Evolutionary conservation across 2,329 filamentous ascomycete species (phyloP).

Genomic region (Verticillium albo-atrum): DNA sequence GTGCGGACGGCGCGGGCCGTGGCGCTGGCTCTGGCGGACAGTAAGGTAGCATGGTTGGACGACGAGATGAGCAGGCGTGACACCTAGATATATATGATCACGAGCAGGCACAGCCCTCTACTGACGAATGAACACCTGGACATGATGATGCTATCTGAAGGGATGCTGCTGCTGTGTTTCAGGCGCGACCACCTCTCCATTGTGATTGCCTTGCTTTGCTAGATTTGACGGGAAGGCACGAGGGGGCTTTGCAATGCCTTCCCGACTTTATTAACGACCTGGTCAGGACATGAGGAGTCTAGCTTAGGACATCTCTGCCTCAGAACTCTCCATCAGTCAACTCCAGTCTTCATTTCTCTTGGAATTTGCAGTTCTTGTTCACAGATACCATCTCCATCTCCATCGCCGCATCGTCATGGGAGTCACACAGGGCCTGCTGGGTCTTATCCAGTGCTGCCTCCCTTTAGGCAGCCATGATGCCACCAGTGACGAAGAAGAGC

Average conservation of each 20-base stretch:
- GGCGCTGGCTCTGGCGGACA: conserved; percentile 14
- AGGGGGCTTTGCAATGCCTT: too few relatives aligned
- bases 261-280: too few relatives aligned
- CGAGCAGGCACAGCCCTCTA: background rate
- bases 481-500: background rate
- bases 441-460: background rate
- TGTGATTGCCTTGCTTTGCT: background rate
- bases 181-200: background rate
- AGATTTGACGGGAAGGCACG: too few relatives aligned
- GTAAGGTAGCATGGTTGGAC: background rate
- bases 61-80: background rate
- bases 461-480: background rate
- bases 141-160: background rate
- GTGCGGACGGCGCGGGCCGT: conserved; percentile 21
- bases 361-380: background rate
- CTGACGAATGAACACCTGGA: background rate
- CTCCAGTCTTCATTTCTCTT: background rate
- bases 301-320: background rate
- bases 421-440: background rate
- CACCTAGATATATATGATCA: background rate
- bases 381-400: background rate
- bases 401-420: background rate
- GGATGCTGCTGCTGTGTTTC: background rate
- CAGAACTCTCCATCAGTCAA: background rate
- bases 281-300: background rate